Conservation (phyloP, 305 asterid genomes). For the Solanum hybrid region DNA sequence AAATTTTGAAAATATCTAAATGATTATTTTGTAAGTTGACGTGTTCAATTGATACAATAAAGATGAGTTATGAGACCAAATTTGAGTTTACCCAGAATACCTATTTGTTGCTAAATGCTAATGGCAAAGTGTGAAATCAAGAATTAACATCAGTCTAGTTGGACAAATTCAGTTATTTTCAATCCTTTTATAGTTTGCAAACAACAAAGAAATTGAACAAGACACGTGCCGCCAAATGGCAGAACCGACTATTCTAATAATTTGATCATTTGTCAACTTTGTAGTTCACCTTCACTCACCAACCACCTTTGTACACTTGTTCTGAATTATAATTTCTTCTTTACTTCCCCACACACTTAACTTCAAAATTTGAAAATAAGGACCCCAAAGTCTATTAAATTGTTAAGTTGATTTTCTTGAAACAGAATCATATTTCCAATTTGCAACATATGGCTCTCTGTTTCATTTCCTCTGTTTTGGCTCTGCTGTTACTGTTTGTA, state of each 20-base stretch:
- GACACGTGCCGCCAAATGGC: neutral
- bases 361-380: neutral
- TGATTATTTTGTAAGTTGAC: no score
- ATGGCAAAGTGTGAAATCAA: neutral
- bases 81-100: neutral
- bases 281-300: slow-evolving; percentile 31
- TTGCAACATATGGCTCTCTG: neutral
- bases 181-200: neutral
- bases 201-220: neutral
- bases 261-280: slow-evolving; percentile 18
- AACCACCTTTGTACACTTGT: slow-evolving; percentile 7
- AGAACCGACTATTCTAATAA: neutral
- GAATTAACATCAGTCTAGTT: neutral
- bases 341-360: neutral
- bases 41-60: neutral
- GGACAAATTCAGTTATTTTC: neutral
- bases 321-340: neutral
- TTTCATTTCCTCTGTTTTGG: slow-evolving; percentile 9
- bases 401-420: slow-evolving; percentile 2
- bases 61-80: neutral
- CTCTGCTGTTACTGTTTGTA: slow-evolving; percentile 11
- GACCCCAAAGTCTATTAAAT: slow-evolving; percentile 1
- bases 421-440: neutral
- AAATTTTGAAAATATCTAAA: no score
- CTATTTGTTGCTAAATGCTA: neutral